phyloP scores from a whole-genome alignment of 2,329 filamentous ascomycete species.

The Aspergillus sp. region DNA sequence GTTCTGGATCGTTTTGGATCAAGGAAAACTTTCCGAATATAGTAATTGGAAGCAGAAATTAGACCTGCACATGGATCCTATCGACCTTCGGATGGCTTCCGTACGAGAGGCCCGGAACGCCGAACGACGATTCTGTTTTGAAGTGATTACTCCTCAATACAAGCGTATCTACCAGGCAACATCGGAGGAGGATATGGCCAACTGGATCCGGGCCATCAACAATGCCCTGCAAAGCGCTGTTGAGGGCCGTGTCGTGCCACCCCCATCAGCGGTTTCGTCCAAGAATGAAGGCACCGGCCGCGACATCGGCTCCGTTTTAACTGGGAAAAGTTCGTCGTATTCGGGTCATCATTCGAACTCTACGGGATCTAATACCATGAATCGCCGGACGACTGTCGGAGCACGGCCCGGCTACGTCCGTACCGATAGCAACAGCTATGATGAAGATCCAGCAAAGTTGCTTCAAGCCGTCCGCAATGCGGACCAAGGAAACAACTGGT shows the following conservation, averaged over 20 bases:
- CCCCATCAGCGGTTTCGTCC: conserved; percentile 37
- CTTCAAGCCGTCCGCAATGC: conserved; percentile 80
- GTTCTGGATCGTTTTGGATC: conserved; percentile 97
- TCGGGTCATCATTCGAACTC: conserved; percentile 49
- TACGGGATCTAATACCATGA: conserved; percentile 53
- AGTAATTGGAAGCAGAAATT: conserved; percentile 98
- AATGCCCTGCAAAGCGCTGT: conserved; percentile 95
- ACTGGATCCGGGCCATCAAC: conserved; percentile 93
- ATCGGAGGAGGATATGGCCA: conserved; percentile 95
- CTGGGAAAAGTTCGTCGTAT: conserved; percentile 71
- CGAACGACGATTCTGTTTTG: conserved; percentile 93
- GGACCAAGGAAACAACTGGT: conserved; percentile 88
- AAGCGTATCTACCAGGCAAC: conserved; percentile 97
- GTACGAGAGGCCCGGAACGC: conserved; percentile 92
- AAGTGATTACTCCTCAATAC: conserved; percentile 93
- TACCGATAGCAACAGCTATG: conserved; percentile 63
- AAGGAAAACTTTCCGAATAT: conserved; percentile 94
- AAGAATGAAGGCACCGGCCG: conserved; percentile 58
- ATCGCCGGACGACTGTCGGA: conserved; percentile 83
- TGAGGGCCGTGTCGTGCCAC: conserved; percentile 61
- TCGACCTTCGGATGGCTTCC: conserved; percentile 93
- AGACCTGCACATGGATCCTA: conserved; percentile 95
- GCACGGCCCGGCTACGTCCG: conserved; percentile 69
- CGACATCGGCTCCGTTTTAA: conserved; percentile 88
- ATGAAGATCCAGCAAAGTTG: conserved; percentile 78